Conservation (phyloP, 2,329 filamentous ascomycete species). For the Microcera coccophila region DNA sequence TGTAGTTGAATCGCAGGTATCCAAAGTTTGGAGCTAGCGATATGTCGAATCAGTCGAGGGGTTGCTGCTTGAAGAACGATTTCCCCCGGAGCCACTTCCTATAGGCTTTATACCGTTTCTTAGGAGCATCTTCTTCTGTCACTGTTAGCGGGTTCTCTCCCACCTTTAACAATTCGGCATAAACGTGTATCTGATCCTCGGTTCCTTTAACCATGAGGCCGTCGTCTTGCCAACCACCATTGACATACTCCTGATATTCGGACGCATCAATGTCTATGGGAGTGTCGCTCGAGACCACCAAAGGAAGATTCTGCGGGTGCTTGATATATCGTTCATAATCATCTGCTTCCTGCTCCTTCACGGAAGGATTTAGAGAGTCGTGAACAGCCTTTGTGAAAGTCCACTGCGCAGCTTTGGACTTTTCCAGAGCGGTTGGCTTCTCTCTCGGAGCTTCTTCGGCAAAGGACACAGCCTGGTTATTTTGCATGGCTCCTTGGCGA, state of each 20-base stretch:
- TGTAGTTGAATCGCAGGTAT: too few relatives aligned
- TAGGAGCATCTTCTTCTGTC: constrained; percentile 76
- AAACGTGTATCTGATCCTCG: constrained; percentile 51
- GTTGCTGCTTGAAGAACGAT: constrained; percentile 90
- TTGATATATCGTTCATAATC: constrained; percentile 88
- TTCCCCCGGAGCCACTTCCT: constrained; percentile 92
- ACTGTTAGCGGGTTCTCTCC: constrained; percentile 84
- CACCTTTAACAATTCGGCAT: constrained; percentile 71
- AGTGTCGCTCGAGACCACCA: constrained; percentile 69
- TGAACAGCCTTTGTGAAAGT: constrained; percentile 82
- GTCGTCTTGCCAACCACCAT: constrained; percentile 62
- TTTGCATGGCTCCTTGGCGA: constrained; percentile 6
- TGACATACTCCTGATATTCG: constrained; percentile 79
- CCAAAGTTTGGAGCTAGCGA: too few relatives aligned
- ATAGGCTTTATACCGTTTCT: constrained; percentile 97
- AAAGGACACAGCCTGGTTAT: constrained; percentile 13
- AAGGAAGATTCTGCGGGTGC: constrained; percentile 82
- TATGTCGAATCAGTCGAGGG: constrained; percentile 46
- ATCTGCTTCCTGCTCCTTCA: constrained; percentile 69
- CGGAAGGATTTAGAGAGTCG: constrained; percentile 79
- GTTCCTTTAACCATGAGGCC: constrained; percentile 51
- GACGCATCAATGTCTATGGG: constrained; percentile 55
- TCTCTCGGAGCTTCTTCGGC: constrained; percentile 34
- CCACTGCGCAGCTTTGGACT: constrained; percentile 79
- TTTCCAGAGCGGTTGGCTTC: constrained; percentile 63